A percentile compares a stretch with the other conserved stretches of the same genome.
Evolutionary conservation across 176 grass and related monocot species (phyloP).

Genomic region (Hsuehochloa calcarea): DNA sequence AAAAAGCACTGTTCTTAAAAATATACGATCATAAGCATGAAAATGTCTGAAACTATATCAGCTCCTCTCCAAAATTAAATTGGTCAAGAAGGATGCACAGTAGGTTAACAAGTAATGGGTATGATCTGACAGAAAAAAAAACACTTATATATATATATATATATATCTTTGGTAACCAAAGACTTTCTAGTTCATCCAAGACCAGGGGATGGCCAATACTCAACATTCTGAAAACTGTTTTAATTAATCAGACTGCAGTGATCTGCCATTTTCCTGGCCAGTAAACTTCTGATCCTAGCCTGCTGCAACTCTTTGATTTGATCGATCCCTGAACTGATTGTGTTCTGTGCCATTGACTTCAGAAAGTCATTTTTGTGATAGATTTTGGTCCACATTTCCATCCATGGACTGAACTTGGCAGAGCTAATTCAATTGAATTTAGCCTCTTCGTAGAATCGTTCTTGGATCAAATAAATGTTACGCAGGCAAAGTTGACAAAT

Average conservation of each 20-base stretch:
- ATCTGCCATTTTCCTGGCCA: neutral
- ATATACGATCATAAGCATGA: neutral
- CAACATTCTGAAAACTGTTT: neutral
- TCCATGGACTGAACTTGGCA: neutral
- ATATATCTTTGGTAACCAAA: neutral
- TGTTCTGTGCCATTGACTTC: neutral
- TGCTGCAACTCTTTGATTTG: slow-evolving; percentile 1
- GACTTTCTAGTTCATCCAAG: neutral
- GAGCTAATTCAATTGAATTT: neutral
- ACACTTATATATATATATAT: neutral
- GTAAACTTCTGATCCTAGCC: neutral
- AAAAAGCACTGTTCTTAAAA: neutral
- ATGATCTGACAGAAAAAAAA: neutral
- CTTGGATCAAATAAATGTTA: neutral
- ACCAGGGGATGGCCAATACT: neutral
- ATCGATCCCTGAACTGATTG: neutral
- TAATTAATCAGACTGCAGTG: neutral
- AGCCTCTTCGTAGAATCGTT: neutral
- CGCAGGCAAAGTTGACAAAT: slow-evolving; percentile 11
- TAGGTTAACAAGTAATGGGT: neutral
- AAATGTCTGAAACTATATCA: neutral
- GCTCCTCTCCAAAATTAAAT: neutral
- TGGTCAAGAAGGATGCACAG: neutral
- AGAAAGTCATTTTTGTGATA: neutral
- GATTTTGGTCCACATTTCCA: neutral